Percentiles rank a stretch among this genome's conserved stretches.
phyloP scores from a whole-genome alignment of 2,329 filamentous ascomycete genomes.

The Pseudogymnoascus sp. region DNA sequence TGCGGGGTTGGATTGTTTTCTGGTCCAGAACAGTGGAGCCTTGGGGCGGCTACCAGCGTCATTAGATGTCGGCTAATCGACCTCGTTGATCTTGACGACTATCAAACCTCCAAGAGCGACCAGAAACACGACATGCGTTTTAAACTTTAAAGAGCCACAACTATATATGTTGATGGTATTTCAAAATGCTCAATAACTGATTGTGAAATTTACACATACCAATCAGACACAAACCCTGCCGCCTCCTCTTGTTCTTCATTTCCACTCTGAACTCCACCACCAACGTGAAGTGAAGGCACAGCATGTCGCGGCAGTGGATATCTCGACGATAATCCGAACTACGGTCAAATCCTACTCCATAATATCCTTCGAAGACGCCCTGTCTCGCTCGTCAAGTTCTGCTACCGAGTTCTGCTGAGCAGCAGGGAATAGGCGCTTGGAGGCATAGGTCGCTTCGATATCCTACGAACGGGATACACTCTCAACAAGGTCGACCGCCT shows the following conservation, averaged over 20 bases:
- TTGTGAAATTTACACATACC: neutral
- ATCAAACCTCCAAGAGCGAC: neutral
- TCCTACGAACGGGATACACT: neutral
- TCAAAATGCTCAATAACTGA: neutral
- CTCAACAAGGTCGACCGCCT: neutral
- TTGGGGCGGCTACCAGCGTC: neutral
- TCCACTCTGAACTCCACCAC: neutral
- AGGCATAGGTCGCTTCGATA: neutral
- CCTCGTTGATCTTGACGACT: neutral
- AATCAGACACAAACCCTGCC: neutral
- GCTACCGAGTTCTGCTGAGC: neutral
- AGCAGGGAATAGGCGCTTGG: neutral
- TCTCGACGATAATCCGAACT: neutral
- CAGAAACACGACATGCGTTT: neutral
- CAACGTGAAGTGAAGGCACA: neutral
- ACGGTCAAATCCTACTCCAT: neutral
- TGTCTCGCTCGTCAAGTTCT: neutral
- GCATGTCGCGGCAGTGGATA: neutral
- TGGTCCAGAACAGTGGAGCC: neutral
- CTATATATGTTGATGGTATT: neutral
- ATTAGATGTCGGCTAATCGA: neutral
- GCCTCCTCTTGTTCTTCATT: neutral
- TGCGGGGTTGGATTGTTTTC: neutral
- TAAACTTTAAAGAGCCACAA: neutral
- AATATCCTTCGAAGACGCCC: neutral